Evolutionary conservation across 2,329 filamentous ascomycete genomes (phyloP).

Genomic region (Fusarium secorum): DNA sequence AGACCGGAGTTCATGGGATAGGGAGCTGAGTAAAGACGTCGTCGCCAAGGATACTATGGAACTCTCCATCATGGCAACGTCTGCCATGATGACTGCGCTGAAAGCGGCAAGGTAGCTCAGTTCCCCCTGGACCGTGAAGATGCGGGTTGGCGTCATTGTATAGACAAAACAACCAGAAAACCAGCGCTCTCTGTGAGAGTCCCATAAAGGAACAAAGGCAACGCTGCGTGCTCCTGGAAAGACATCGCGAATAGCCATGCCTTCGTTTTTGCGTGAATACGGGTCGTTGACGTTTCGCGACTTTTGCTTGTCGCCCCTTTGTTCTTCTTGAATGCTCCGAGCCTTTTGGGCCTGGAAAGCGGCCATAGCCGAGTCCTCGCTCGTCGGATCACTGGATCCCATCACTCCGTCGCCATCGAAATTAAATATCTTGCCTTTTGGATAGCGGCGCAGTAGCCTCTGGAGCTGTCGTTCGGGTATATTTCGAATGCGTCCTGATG

Average conservation of each 20-base stretch:
- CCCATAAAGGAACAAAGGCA: constrained; percentile 58
- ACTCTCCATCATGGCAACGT: constrained; percentile 57
- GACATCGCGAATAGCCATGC: constrained; percentile 41
- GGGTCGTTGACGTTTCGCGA: neutral
- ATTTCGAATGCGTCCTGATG: neutral
- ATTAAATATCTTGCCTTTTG: constrained; percentile 56
- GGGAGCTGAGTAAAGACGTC: constrained; percentile 65
- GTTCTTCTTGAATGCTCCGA: neutral
- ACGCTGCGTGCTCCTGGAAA: constrained; percentile 57
- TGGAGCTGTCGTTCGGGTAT: constrained; percentile 14
- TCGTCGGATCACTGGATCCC: constrained; percentile 43
- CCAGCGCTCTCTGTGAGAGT: constrained; percentile 55
- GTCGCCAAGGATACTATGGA: constrained; percentile 56
- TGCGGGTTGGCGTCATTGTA: constrained; percentile 53
- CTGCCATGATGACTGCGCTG: constrained; percentile 63
- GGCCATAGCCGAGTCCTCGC: constrained; percentile 32
- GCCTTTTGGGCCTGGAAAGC: neutral
- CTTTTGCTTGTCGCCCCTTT: neutral
- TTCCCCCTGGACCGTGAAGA: constrained; percentile 57
- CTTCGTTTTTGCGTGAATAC: constrained; percentile 31
- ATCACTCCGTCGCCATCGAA: constrained; percentile 51
- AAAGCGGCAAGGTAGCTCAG: constrained; percentile 61
- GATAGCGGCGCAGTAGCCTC: constrained; percentile 48
- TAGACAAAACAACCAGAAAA: constrained; percentile 60
- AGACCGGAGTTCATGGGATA: constrained; percentile 68